These are phyloP conservation scores for Echinosophora koreensis DNA, from an alignment of 306 rosid species.

Conservation along the genomic window DNA sequence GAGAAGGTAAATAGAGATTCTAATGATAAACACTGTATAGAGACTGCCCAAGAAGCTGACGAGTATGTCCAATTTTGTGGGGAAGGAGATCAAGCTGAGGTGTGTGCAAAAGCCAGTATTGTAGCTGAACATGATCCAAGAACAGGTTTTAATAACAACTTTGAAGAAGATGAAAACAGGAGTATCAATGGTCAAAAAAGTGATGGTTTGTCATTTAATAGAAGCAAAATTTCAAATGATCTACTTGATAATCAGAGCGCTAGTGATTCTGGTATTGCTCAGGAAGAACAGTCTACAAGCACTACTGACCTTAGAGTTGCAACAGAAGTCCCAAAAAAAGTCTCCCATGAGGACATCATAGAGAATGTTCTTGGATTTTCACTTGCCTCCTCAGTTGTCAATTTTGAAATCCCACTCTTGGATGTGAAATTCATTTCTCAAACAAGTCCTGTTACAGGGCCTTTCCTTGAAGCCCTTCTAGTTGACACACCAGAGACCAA, in stretches of 20 bases:
- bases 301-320: conserved; percentile 35
- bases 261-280: conserved; percentile 28
- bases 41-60: conserved; percentile 44
- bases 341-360: conserved; percentile 56
- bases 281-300: conserved; percentile 39
- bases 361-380: conserved; percentile 71
- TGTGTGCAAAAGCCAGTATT: conserved; percentile 8
- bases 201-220: conserved; percentile 40
- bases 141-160: background rate
- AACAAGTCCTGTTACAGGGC: conserved; percentile 28
- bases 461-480: conserved; percentile 67
- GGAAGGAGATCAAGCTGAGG: conserved; percentile 45
- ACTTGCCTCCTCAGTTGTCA: conserved; percentile 56
- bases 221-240: conserved; percentile 30
- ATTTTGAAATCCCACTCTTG: conserved; percentile 72
- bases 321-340: conserved; percentile 40
- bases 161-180: conserved; percentile 45
- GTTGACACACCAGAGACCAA: conserved; percentile 50
- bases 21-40: conserved; percentile 46
- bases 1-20: conserved; percentile 38
- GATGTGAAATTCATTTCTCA: conserved; percentile 75
- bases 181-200: conserved; percentile 37
- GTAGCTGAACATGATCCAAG: conserved; percentile 40
- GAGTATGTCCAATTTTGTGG: conserved; percentile 13
- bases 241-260: conserved; percentile 42